Base-by-base conservation (phyloP, 1,284 basidiomycete genomes). In the Salmacisia buchloeana region DNA sequence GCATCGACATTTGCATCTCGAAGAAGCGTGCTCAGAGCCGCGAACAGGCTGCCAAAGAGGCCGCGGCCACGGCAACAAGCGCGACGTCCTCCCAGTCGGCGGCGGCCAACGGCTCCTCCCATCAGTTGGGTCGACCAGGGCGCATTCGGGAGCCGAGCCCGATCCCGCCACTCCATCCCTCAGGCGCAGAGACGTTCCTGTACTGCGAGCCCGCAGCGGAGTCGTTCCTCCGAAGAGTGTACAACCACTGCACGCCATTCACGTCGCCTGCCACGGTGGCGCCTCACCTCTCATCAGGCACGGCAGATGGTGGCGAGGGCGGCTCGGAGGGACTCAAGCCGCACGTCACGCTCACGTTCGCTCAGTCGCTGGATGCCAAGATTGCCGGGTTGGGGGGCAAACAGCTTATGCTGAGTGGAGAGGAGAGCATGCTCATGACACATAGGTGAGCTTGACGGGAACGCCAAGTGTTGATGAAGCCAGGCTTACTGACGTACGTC, bases 391-490 rank as follows among this genome's bases (percentile, higher is more conserved):
- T 81, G 3, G 83, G 83, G 15, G 88, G 91, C 6, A 82, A 83
- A 69, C 91, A 93, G 80, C 85, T 98, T 36, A 84, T 86, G 21
- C 83, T 98, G 59, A 94, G 91, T 71, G 89, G 94, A 1, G 81
- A 84, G 38, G 90, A 96, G 76, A 94, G 90, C 79, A 90, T 94
- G 89, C 74, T 86, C 52, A 92, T 98, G 90, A 97, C 94, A 13
- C 94, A 97, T 80, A 89, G 89, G 91, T 92, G 41, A 54, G 83
- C 59, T 10, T 31, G 71, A 2, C 25, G 18, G 18, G 2, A 23
- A 15, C 13, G 12, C 27, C 36, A 6, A 29, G 0, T 31, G 10
- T 64, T 23, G 23, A 7, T 9, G 9, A 25, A 25, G 45, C 15
- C 9, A 13, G 45, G 21, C 91, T 97, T 89, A 96, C 93, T 13